These are phyloP conservation scores for Pseudonitzschia multiseries DNA, from an alignment of 108 stramenopile genomes.

Conservation along the genomic window DNA sequence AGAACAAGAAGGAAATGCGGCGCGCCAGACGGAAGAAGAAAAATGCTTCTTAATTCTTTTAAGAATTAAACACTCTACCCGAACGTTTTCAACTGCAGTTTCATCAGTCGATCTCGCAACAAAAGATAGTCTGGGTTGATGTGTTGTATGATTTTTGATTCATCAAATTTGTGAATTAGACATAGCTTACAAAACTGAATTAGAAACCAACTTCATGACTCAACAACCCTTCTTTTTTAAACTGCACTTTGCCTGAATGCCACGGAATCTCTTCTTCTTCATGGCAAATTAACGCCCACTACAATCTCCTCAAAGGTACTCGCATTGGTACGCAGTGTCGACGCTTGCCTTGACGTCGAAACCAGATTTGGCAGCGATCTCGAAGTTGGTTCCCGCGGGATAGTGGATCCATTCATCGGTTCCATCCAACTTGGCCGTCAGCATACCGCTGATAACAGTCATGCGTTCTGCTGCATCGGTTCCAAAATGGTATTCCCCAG, in stretches of 20 bases:
- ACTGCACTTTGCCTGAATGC: too few relatives aligned
- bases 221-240: too few relatives aligned
- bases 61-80: too few relatives aligned
- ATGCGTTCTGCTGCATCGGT: constrained; percentile 42
- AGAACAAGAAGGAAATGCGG: neutral
- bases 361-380: constrained; percentile 17
- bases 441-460: constrained; percentile 46
- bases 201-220: too few relatives aligned
- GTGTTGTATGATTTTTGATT: too few relatives aligned
- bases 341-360: constrained; percentile 42
- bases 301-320: constrained; percentile 4
- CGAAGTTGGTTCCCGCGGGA: constrained; percentile 46
- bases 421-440: constrained; percentile 38
- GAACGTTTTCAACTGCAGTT: too few relatives aligned
- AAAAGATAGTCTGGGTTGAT: too few relatives aligned
- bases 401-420: constrained; percentile 42
- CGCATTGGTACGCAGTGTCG: constrained; percentile 23
- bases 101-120: too few relatives aligned
- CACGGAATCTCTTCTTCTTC: too few relatives aligned
- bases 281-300: too few relatives aligned
- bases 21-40: constrained; percentile 19
- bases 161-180: too few relatives aligned
- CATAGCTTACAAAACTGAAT: too few relatives aligned
- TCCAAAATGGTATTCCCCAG: constrained; percentile 40
- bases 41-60: neutral